Evolutionary conservation across 1,139 yeast genomes (phyloP), one percentile per base, ranked within the genome.

Genomic region (Eremothecium gossypii): DNA sequence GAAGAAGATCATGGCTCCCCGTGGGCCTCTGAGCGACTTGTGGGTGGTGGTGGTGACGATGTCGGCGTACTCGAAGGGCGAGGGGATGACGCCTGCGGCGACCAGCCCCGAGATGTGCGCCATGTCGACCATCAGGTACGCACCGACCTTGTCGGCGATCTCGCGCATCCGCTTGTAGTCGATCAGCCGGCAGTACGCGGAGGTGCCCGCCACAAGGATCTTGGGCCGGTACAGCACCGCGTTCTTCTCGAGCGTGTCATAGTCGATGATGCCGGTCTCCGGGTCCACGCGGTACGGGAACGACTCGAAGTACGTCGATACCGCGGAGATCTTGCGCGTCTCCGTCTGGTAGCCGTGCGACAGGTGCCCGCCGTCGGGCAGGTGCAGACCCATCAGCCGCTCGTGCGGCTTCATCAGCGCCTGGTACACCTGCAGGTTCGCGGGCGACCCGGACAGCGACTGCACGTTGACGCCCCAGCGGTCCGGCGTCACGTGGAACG

Each of bases 391-490:
- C 97, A 89, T 89, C 64, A 89, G 73, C 68, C 97, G 78, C 60
- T 87, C 97, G 56, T 87, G 95, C 41, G 93, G 95, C 65, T 83
- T 86, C 81, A 89, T 79, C 54, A 89, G 71, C 45, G 96, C 96
- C 65, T 86, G 93, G 70, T 91, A 91, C 39, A 86, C 96, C 66
- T 91, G 93, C 64, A 91, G 77, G 70, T 91, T 91, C 47, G 98
- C 98, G 50, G 97, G 97, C 28, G 97, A 87, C 52, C 98, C 98
- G 44, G 95, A 83, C 56, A 91, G 73, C 30, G 96, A 77, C 71
- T 91, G 98, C 42, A 91, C 98, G 60, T 91, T 91, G 59, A 91
- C 97, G 49, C 98, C 97, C 97, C 98, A 91, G 65, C 80, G 77
- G 51, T 79, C 93, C 41, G 89, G 71, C 56, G 83, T 76, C 45